Conservation (phyloP, 352 stramenopile species). For the Pythium vanterpoolii region DNA sequence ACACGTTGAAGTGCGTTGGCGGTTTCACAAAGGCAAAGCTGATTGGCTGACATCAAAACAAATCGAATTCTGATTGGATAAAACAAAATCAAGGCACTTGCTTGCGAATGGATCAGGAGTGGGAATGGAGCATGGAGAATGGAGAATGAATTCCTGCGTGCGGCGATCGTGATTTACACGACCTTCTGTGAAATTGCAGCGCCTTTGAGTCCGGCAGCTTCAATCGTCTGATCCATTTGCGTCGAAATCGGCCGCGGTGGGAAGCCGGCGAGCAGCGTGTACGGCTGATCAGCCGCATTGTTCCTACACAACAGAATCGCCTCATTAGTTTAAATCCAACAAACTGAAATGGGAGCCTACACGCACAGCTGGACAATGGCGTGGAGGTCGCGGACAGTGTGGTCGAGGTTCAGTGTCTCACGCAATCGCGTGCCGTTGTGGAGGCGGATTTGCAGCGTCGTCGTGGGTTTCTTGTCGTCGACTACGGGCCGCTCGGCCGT, state of each 20-base stretch:
- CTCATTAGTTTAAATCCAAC: not conserved
- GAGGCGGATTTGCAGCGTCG: constrained; percentile 86
- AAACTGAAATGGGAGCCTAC: constrained; percentile 9
- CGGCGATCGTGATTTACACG: constrained; percentile 34
- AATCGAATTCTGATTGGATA: too few relatives aligned
- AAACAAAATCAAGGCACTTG: too few relatives aligned
- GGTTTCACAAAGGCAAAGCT: too few relatives aligned
- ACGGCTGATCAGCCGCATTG: constrained; percentile 66
- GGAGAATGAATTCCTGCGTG: not conserved
- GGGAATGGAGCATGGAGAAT: not conserved
- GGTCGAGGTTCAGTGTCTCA: constrained; percentile 84
- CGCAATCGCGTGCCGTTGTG: constrained; percentile 77
- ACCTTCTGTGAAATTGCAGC: constrained; percentile 92
- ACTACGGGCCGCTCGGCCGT: constrained; percentile 54
- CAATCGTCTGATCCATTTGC: constrained; percentile 85
- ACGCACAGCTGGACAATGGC: constrained; percentile 84
- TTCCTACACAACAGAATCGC: constrained; percentile 34
- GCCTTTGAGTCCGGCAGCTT: constrained; percentile 89
- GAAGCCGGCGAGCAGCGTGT: constrained; percentile 91
- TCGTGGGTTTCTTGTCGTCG: constrained; percentile 84
- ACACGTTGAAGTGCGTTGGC: too few relatives aligned
- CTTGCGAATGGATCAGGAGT: too few relatives aligned
- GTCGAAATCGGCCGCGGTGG: constrained; percentile 84
- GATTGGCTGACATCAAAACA: too few relatives aligned
- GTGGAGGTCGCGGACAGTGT: constrained; percentile 87